Percentiles rank a stretch among this genome's conserved stretches.
phyloP scores from a whole-genome alignment of 208 protist species.

The Leishmania braziliensis region DNA sequence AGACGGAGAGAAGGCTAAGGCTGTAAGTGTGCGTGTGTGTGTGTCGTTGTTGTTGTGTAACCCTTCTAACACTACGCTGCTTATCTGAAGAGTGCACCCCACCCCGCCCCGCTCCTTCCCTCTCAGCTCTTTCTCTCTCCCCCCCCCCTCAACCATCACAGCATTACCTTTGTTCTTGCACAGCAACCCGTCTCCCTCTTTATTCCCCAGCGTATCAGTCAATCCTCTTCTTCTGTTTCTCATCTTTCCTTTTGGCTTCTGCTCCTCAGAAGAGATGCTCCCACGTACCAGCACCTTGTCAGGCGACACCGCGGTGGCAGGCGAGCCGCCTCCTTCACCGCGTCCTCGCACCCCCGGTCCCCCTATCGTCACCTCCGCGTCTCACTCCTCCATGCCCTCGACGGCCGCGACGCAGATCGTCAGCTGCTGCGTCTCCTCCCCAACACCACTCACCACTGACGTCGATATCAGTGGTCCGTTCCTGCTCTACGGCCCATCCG shows the following conservation, averaged over 20 bases:
- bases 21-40: background rate
- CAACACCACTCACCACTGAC: background rate
- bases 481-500: conserved; percentile 28
- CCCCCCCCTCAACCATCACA: background rate
- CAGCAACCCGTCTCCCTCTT: background rate
- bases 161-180: background rate
- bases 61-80: background rate
- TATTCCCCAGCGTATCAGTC: background rate
- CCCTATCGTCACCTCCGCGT: background rate
- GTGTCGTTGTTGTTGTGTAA: background rate
- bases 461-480: conserved; percentile 15
- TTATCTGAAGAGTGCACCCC: background rate
- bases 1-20: background rate
- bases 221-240: background rate
- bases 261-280: background rate
- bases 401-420: conserved; percentile 21
- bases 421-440: conserved; percentile 10
- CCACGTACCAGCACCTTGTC: background rate
- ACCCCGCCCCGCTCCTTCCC: background rate
- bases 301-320: background rate
- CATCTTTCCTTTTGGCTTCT: background rate
- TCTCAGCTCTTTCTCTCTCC: background rate
- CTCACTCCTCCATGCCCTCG: conserved; percentile 12
- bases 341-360: conserved; percentile 9
- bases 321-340: conserved; percentile 14